Base-by-base conservation (phyloP, 345 rosid species). In the Salix arbutifolia region DNA sequence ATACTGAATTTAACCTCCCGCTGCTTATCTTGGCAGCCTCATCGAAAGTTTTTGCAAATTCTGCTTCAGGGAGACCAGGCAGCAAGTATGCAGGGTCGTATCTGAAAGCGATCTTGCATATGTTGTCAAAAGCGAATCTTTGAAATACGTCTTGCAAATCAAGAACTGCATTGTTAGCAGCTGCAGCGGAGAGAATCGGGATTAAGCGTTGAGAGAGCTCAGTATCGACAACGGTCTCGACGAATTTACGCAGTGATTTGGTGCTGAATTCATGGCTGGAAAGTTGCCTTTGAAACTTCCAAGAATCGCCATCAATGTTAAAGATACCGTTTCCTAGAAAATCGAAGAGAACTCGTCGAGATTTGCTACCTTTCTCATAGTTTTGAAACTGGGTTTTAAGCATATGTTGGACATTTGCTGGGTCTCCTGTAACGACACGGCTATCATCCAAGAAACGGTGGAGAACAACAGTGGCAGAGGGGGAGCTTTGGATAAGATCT, bases 131-230 rank as follows among this genome's bases (percentile, higher is more conserved):
- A 0, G 97, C 87, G 78, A 92, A 90, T 71, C 97, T 81, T 31
- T 86, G 87, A 53, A 92, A 77, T 11, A 88, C 83, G 17, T 92
- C 94, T 79, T 92, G 97, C 30, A 91, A 69, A 70, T 91, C 97
- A 1, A 89, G 28, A 5, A 42, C 23, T 2, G 56, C 71, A 2
- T 66, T 48, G 6, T 78, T 44, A 50, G 56, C 77, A 35, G 83
- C 50, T 2, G 75, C 78, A 1, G 31, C 3, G 13, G 31, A 61
- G 13, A 61, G 28, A 13, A 61, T 23, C 3, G 65, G 65, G 65
- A n/a, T 61, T 1, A 61, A 13, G 28, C 65, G 23, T 10, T 23
- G 28, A 3, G 28, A 28, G 13, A 61, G 23, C 1, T 61, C 65
- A 28, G 65, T 10, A 11, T 23, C 13, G 0, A 61, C 65, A 1